These are phyloP conservation scores for Pterula multifida DNA, from an alignment of 1,284 basidiomycete species.

Conservation along the genomic window DNA sequence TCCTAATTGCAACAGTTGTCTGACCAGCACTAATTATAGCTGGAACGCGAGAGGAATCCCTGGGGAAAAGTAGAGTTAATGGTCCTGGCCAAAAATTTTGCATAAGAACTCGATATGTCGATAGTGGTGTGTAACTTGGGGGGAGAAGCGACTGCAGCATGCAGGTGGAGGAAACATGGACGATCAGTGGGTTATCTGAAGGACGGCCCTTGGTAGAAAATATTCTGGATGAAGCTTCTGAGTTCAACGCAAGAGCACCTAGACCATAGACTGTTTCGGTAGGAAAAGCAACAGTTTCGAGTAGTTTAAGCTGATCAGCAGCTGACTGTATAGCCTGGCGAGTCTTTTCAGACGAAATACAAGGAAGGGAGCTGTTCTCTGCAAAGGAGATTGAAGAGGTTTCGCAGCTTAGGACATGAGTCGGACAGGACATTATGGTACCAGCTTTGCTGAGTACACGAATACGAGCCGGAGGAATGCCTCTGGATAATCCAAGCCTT, in stretches of 20 bases:
- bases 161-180: conserved; percentile 79
- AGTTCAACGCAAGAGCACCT: conserved; percentile 72
- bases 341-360: conserved; percentile 32
- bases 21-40: conserved; percentile 67
- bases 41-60: conserved; percentile 45
- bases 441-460: too few species aligned
- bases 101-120: conserved; percentile 63
- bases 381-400: conserved; percentile 41
- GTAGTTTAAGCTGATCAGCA: conserved; percentile 30
- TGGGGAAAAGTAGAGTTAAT: conserved; percentile 86
- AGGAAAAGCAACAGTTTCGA: conserved; percentile 72
- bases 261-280: conserved; percentile 99
- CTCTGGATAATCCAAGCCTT: too few species aligned
- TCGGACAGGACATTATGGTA: conserved; percentile 13
- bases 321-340: conserved; percentile 34
- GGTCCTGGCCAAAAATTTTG: conserved; percentile 92
- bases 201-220: conserved; percentile 90
- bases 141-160: conserved; percentile 79
- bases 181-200: conserved; percentile 94
- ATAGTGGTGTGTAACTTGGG: conserved; percentile 41
- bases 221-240: conserved; percentile 60
- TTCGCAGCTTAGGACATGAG: conserved; percentile 42
- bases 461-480: too few species aligned
- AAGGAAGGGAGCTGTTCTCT: conserved; percentile 23
- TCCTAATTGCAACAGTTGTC: conserved; percentile 81